Base-by-base conservation (phyloP, 2,329 filamentous ascomycete species). In the Aspergillus tamarii region DNA sequence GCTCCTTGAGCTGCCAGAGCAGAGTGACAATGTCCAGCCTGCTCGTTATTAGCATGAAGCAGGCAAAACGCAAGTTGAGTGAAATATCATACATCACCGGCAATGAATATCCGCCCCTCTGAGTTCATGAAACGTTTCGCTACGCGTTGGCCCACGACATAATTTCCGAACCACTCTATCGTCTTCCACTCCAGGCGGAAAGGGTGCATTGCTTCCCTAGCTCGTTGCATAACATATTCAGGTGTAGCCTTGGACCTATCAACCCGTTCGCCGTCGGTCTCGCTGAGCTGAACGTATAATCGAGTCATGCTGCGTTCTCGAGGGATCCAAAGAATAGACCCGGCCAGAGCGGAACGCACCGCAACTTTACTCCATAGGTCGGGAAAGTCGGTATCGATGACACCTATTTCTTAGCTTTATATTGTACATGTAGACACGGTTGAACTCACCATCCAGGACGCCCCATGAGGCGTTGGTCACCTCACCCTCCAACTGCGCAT, bases 321-420 rank as follows among this genome's bases (percentile, higher is more conserved):
- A 5, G 90, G 90, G 59, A 92, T 89, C 74, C 91, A 89, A n/a
- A 92, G 82, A 53, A 92, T 87, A 0, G 89, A 90, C 3, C 90
- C 90, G 52, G 87, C 83, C 63, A 86, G 83, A 65, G 91, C 34
- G 14, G 34, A 36, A 36, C 34, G 34, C 14, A 36, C 34, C 3
- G 34, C 34, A 7, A 36, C 34, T 16, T 36, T 36, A 16, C 34
- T 36, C 34, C 34, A 36, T 1, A 36, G 34, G 34, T 36, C 34
- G 34, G 34, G 34, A 36, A 36, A 36, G 10, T 36, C 34, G 34
- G 34, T 36, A 36, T 36, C 39, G 39, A 41, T 41, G 3, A 41
- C 39, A 10, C 39, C 39, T 41, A 10, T 10, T 0, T 9, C 39
- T 41, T n/a, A 41, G 39, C 16, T 10, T n/a, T 4, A n/a, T 41